phyloP scores from a whole-genome alignment of 805 yeast species.

The Zygoascus biomembranicola region DNA sequence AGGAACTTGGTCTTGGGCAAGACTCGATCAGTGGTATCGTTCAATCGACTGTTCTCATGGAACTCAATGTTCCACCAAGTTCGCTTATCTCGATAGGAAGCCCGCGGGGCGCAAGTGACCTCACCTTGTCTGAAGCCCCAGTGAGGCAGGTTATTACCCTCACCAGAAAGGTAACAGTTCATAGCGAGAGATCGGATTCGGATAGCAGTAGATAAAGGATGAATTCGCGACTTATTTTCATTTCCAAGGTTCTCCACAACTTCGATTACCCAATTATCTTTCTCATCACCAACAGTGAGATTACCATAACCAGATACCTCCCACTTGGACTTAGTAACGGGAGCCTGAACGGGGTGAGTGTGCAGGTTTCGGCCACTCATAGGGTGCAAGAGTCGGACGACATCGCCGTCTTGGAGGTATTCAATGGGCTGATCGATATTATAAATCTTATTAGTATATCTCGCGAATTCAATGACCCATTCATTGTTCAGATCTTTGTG shows the following conservation, averaged over 20 bases:
- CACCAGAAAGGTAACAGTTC: constrained; percentile 79
- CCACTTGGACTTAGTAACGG: constrained; percentile 52
- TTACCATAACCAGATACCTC: constrained; percentile 90
- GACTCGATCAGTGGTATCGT: constrained; percentile 29
- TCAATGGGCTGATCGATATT: constrained; percentile 25
- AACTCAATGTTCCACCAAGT: constrained; percentile 81
- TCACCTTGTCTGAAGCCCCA: constrained; percentile 99
- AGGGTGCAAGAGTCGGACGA: constrained; percentile 64
- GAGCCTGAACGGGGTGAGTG: constrained; percentile 74
- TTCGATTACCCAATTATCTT: constrained; percentile 89
- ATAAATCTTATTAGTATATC: constrained; percentile 17
- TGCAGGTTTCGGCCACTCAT: constrained; percentile 69
- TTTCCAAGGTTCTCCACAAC: constrained; percentile 41
- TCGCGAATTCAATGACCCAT: constrained; percentile 45
- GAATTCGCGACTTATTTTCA: constrained; percentile 29
- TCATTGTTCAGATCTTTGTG: constrained; percentile 67
- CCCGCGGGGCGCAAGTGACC: constrained; percentile 56
- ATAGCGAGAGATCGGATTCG: constrained; percentile 60
- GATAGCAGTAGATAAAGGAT: constrained; percentile 74
- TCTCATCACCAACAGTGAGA: constrained; percentile 58
- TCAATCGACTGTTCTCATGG: constrained; percentile 46
- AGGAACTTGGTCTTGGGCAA: constrained; percentile 49
- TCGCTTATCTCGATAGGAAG: constrained; percentile 47
- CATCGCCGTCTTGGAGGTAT: constrained; percentile 51
- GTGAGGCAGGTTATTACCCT: constrained; percentile 74